phyloP scores from a whole-genome alignment of 2,329 filamentous ascomycete genomes.

The Davidsoniella eucalypti region DNA sequence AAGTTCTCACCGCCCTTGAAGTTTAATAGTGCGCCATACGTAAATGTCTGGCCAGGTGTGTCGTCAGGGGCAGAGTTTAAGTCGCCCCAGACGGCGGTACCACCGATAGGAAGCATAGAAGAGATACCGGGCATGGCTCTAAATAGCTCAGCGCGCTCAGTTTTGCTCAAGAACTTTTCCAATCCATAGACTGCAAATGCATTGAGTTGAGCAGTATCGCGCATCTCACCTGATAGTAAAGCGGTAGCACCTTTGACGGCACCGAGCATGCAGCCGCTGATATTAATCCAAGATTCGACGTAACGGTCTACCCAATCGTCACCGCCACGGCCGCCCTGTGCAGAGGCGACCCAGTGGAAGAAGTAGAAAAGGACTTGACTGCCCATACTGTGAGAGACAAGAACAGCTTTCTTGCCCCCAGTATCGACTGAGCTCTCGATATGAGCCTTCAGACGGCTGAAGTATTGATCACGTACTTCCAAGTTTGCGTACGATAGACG shows the following conservation, averaged over 20 bases:
- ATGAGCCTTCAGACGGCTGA: slow-evolving; percentile 74
- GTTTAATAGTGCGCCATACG: slow-evolving; percentile 69
- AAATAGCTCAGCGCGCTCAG: slow-evolving; percentile 86
- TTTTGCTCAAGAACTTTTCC: slow-evolving; percentile 82
- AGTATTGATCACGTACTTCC: slow-evolving; percentile 83
- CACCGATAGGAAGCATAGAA: slow-evolving; percentile 90
- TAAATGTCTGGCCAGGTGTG: slow-evolving; percentile 50
- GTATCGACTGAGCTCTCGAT: slow-evolving; percentile 71
- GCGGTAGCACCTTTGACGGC: slow-evolving; percentile 83
- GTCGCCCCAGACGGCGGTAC: slow-evolving; percentile 90
- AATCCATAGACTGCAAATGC: slow-evolving; percentile 92
- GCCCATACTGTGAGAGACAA: slow-evolving; percentile 94
- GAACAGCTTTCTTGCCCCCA: slow-evolving; percentile 60
- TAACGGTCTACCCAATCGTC: slow-evolving; percentile 78
- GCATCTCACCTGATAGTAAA: slow-evolving; percentile 91
- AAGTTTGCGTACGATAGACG: slow-evolving; percentile 78
- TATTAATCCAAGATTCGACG: slow-evolving; percentile 93
- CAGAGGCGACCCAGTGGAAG: slow-evolving; percentile 63
- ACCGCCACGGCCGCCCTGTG: slow-evolving; percentile 65
- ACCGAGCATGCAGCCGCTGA: slow-evolving; percentile 94
- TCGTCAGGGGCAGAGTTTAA: slow-evolving; percentile 79
- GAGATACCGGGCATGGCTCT: slow-evolving; percentile 93
- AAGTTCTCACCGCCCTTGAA: slow-evolving; percentile 54
- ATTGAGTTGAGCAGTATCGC: slow-evolving; percentile 91
- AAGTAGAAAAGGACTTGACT: slow-evolving; percentile 84